Evolutionary conservation across 225 moss, liverwort and hornwort genomes (phyloP).

Genomic region (Ulota crispa): DNA sequence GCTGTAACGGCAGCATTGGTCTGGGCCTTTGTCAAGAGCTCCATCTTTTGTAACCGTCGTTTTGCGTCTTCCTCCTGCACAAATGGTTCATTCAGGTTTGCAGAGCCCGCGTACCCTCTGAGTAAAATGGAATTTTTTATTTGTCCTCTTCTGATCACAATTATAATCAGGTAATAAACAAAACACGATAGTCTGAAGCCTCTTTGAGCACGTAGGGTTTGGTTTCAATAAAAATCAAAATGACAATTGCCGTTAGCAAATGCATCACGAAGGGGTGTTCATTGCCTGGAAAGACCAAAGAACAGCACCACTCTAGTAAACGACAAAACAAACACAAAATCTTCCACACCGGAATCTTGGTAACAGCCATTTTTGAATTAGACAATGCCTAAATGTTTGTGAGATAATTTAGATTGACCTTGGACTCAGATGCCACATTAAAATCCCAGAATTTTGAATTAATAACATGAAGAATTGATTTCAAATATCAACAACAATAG

Average conservation of each 20-base stretch:
- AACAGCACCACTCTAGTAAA: background rate
- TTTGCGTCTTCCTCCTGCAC: conserved; percentile 77
- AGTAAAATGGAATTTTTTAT: background rate
- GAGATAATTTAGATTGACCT: background rate
- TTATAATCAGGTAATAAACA: background rate
- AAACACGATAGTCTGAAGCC: background rate
- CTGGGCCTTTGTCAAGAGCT: conserved; percentile 65
- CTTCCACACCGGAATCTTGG: background rate
- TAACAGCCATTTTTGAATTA: background rate
- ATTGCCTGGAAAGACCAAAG: background rate
- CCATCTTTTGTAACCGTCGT: conserved; percentile 68
- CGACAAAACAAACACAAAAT: background rate
- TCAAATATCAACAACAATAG: background rate
- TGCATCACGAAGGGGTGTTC: background rate
- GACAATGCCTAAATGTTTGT: background rate
- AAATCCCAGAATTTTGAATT: background rate
- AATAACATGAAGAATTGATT: background rate
- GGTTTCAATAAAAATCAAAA: conserved; percentile 4
- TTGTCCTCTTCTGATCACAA: background rate
- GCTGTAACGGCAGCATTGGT: conserved; percentile 74
- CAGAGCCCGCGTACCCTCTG: background rate
- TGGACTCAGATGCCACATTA: background rate
- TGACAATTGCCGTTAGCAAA: background rate
- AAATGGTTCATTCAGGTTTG: conserved; percentile 18
- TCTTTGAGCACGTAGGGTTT: conserved; percentile 6